Conservation (phyloP, 768 basidiomycete species). For the Hericium rajendrae region DNA sequence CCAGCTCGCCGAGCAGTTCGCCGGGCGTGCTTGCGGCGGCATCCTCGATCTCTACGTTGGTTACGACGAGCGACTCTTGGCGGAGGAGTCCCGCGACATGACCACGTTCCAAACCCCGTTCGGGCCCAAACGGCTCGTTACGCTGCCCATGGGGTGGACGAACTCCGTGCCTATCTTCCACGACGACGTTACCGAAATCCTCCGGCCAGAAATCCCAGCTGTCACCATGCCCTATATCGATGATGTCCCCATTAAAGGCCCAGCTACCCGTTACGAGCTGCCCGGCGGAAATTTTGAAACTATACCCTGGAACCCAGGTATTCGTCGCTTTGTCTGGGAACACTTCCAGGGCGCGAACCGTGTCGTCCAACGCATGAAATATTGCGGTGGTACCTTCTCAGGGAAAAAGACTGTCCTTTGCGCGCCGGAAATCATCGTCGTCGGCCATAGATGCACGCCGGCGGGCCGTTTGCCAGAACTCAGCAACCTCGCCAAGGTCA, state of each 20-base stretch:
- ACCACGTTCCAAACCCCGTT: no score
- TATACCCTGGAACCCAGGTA: slow-evolving; percentile 26
- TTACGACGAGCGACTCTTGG: no score
- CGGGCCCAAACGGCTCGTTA: no score
- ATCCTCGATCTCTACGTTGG: no score
- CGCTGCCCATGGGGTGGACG: no score
- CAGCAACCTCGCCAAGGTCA: slow-evolving; percentile 17
- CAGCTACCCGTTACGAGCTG: slow-evolving; percentile 20
- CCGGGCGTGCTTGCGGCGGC: no score
- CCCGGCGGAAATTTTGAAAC: slow-evolving; percentile 24
- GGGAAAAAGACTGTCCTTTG: slow-evolving; percentile 27
- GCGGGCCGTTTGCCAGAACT: slow-evolving; percentile 24
- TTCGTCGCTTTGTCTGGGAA: slow-evolving; percentile 31
- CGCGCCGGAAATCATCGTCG: slow-evolving; percentile 17
- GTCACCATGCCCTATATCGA: slow-evolving; percentile 29
- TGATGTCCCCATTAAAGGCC: slow-evolving; percentile 28
- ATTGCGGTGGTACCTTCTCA: slow-evolving; percentile 28
- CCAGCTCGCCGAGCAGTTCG: no score
- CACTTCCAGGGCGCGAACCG: slow-evolving; percentile 27
- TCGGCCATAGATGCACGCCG: slow-evolving; percentile 30
- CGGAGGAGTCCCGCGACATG: no score
- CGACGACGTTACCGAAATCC: no score
- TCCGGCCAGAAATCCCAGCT: no score
- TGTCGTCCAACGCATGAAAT: slow-evolving; percentile 27
- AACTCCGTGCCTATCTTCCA: no score